Evolutionary conservation across 306 rosid species (phyloP), one percentile per base, ranked within the genome.

Genomic region (Pterocarpus santalinus): DNA sequence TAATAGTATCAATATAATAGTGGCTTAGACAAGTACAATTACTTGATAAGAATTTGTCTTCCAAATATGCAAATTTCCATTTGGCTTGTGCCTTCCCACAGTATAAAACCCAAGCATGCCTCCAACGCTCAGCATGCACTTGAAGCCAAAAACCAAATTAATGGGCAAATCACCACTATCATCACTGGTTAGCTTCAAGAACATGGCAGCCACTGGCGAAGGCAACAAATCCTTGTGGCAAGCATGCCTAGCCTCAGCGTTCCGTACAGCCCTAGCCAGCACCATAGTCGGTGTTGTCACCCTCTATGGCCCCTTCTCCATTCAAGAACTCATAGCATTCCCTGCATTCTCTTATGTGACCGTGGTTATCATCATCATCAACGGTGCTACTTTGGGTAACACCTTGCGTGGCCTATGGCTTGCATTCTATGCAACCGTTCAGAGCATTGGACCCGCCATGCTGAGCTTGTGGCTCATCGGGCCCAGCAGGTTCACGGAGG

Each of bases 271-370:
- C 4, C 52, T 84, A 1, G 88, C 91, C 0, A 85, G 92, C 88
- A 60, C 82, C 44, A 67, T 88, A 28, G 94, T 92, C 0, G 92
- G 89, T 35, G 66, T 72, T 39, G 51, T 75, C 70, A 90, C 92
- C 64, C 84, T 92, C 11, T 92, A 77, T 34, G 89, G 87, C 6
- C 97, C 94, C 2, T 39, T 81, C 38, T 39, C 78, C 47, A 63
- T 92, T 63, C 87, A 69, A n/a, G 39, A 16, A 68, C 84, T 71
- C 1, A 75, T 82, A n/a, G 71, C 86, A 36, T 88, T 90, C 67
- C 97, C 97, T 0, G 89, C 97, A 44, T 92, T 92, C 84, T 88
- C 97, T 1, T 92, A 90, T 30, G 90, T 82, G 28, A 87, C 94
- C 0, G 89, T 83, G 2, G 80, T 88, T 13, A 91, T 92, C 80